Percentiles rank a stretch among this genome's conserved stretches.
Conservation (phyloP, 306 rosid genomes). For the Cucumis sativus region Cucumber_9930_V3 NC_026658.2:14173501-14174000, state of each 20-base stretch:
- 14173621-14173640: constrained; percentile 87
- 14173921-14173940: constrained; percentile 78
- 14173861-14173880: constrained; percentile 12
- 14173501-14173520: constrained; percentile 4
- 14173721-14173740: constrained; percentile 33
- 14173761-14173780: not conserved
- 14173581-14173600: constrained; percentile 88
- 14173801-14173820: too few relatives aligned
- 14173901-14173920: constrained; percentile 94
- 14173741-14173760: constrained; percentile 39
- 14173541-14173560: constrained; percentile 16
- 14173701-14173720: not conserved
- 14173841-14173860: constrained; percentile 70
- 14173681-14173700: constrained; percentile 8
- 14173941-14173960: constrained; percentile 72
- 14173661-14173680: constrained; percentile 55
- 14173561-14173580: constrained; percentile 95
- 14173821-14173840: not conserved
- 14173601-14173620: constrained; percentile 18
- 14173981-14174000: constrained; percentile 81
- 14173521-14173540: constrained; percentile 13
- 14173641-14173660: constrained; percentile 74
- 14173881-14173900: constrained; percentile 36
- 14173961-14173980: constrained; percentile 90
- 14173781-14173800: too few relatives aligned